These are phyloP conservation scores for Nemophila menziesii DNA, from an alignment of 257 asterid species.

Conservation along the genomic window DNA sequence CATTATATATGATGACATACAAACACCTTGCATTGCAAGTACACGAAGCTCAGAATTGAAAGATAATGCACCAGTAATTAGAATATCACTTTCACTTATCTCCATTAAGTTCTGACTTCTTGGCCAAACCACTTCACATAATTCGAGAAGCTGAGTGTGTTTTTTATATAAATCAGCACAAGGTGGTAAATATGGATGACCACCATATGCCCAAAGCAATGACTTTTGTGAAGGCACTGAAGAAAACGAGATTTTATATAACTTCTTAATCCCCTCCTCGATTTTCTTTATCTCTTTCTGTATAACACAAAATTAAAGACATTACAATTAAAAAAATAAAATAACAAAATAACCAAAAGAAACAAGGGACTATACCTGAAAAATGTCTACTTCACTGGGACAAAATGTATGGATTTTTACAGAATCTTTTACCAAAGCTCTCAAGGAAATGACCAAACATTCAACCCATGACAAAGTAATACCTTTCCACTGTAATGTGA, in stretches of 20 bases:
- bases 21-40: conserved; percentile 65
- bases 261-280: conserved; percentile 37
- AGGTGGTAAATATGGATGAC: conserved; percentile 70
- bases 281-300: conserved; percentile 41
- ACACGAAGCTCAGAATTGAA: conserved; percentile 49
- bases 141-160: conserved; percentile 38
- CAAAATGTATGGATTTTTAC: conserved; percentile 31
- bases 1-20: conserved; percentile 58
- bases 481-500: too few species aligned
- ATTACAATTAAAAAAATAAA: background rate
- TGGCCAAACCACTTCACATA: conserved; percentile 63
- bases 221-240: conserved; percentile 43
- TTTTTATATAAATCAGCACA: conserved; percentile 52
- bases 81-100: conserved; percentile 25
- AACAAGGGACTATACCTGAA: too few species aligned
- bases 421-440: conserved; percentile 44
- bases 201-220: conserved; percentile 82
- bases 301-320: conserved; percentile 13
- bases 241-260: conserved; percentile 25
- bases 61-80: conserved; percentile 41
- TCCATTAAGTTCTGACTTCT: conserved; percentile 25
- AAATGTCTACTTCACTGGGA: conserved; percentile 43
- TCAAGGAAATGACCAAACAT: conserved; percentile 38
- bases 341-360: conserved; percentile 1
- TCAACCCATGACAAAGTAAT: too few species aligned